Base-by-base conservation (phyloP, 192 early-diverging fungal species). In the Diversispora epigaea region DNA sequence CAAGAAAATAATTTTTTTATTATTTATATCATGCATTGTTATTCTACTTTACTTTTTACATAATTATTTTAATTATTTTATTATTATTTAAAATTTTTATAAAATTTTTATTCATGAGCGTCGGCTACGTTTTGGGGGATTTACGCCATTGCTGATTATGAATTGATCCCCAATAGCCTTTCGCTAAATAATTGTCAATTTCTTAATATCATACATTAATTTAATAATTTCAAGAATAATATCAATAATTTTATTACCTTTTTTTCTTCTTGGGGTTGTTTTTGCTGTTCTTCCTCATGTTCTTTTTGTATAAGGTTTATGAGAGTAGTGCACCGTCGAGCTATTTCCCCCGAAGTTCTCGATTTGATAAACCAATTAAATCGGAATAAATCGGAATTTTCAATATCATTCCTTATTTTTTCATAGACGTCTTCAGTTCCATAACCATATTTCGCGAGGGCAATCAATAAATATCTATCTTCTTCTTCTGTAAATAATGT, bases 331-430 rank as follows among this genome's bases (percentile, higher is more conserved):
- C 94, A 96, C 14, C 96, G 89, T 32, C 94, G 83, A 60, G 87
- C 84, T 63, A 97, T 86, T 78, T 97, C 95, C 63, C 89, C 83
- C 4, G 94, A 81, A 41, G 95, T 96, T 46, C 97, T 86, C 49
- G 94, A 95, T 81, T 97, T 98, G 75, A 99, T 88, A 83, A 96
- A 99, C 96, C 96, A 99, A 77, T 99, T 94, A 79, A 99, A 99
- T 46, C 93, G 83, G 86, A 99, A 98, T 46, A 96, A 64, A 4
- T 92, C 88, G 22, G 89, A 90, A 44, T 89, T 91, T 55, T 75
- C 73, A 39, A 98, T 86, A 71, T 97, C 95, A 61, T 90, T 87
- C 32, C 95, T 85, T 77, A 99, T 95, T 65, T 87, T 89, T 47
- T 99, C 97, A 78, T 96, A 96, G 0, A 95, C 94, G 65, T 98